Evolutionary conservation across 2,329 filamentous ascomycete species (phyloP).

Genomic region (Ophiocordyceps camponoti-leonardi): DNA sequence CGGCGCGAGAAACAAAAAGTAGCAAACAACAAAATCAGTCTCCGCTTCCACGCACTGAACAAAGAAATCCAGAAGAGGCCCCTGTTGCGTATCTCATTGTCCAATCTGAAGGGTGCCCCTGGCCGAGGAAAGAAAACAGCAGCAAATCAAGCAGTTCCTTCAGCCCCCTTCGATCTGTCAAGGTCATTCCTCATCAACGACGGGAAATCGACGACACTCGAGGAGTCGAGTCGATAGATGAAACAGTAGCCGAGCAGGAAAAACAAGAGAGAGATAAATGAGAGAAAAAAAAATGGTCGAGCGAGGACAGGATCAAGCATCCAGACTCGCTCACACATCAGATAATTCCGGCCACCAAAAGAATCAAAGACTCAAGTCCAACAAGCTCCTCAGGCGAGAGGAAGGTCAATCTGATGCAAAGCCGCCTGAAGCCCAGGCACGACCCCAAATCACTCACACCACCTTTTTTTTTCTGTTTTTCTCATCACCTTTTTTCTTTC

Average conservation of each 20-base stretch:
- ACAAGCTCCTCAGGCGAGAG: neutral
- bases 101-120: no score
- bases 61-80: no score
- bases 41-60: no score
- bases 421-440: neutral
- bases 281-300: neutral
- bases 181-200: neutral
- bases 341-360: neutral
- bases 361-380: neutral
- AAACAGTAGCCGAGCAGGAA: no score
- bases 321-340: neutral
- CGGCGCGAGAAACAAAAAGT: no score
- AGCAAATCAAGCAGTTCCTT: neutral
- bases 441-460: neutral
- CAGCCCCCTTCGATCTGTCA: neutral
- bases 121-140: neutral
- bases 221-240: no score
- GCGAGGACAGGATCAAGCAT: neutral
- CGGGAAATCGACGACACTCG: no score
- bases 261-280: neutral
- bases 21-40: no score
- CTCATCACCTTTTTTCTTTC: neutral
- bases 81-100: no score
- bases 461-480: neutral
- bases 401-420: neutral